Conservation (phyloP, 1,284 basidiomycete genomes). For the Cryptococcus sp. region DNA sequence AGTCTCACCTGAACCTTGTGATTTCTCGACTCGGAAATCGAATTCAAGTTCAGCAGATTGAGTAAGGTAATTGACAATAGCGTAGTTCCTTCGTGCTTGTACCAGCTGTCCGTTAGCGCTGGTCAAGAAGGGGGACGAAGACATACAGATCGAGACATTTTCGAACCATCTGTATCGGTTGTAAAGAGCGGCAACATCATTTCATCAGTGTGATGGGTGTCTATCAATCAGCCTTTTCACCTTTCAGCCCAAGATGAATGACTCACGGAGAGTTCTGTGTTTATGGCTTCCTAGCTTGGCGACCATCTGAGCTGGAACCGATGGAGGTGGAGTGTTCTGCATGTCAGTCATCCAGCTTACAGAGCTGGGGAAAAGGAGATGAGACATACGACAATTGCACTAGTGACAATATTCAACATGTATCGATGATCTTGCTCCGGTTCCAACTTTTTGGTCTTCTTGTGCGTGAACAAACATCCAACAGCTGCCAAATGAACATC, state of each 20-base stretch:
- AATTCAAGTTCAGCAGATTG: slow-evolving; percentile 68
- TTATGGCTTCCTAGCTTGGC: slow-evolving; percentile 71
- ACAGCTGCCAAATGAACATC: slow-evolving; percentile 89
- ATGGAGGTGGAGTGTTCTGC: slow-evolving; percentile 60
- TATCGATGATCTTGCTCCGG: slow-evolving; percentile 68
- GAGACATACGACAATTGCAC: slow-evolving; percentile 46
- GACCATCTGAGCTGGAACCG: slow-evolving; percentile 73
- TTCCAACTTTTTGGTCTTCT: slow-evolving; percentile 19
- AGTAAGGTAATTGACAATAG: slow-evolving; percentile 63
- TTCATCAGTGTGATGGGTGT: slow-evolving; percentile 61
- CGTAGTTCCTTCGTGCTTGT: slow-evolving; percentile 88
- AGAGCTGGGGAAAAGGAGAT: too few species aligned
- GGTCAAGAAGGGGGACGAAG: neutral
- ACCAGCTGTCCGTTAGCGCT: slow-evolving; percentile 53
- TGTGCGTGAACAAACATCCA: slow-evolving; percentile 64
- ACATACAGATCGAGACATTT: slow-evolving; percentile 19
- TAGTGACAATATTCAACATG: slow-evolving; percentile 65
- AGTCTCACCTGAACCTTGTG: slow-evolving; percentile 72
- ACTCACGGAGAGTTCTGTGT: slow-evolving; percentile 73
- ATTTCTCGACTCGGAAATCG: slow-evolving; percentile 80
- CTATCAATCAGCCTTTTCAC: slow-evolving; percentile 1
- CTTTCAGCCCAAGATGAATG: slow-evolving; percentile 17
- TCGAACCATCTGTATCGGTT: slow-evolving; percentile 71
- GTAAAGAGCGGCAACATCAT: slow-evolving; percentile 79
- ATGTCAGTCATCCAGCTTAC: neutral